Base-by-base conservation (phyloP, 2,329 filamentous ascomycete genomes). In the Teratosphaeria pseudoeucalypti region DNA sequence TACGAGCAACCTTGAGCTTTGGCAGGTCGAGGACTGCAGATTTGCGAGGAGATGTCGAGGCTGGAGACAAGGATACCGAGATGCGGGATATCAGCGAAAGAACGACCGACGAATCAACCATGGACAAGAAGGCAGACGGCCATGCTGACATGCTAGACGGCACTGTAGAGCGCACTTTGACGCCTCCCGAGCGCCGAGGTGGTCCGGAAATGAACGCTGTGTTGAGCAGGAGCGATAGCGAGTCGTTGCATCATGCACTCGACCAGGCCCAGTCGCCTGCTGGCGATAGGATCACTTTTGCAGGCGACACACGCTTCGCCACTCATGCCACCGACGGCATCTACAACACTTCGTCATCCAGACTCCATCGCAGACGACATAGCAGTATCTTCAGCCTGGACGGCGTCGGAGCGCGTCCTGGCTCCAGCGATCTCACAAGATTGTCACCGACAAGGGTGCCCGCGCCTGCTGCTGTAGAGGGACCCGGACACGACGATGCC, bases 31-130 rank as follows among this genome's bases (percentile, higher is more conserved):
- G 34, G 3, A 54, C 55, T 11, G 54, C 11, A 12, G 54, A 37
- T 19, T 26, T n/a, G 43, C 43, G n/a, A 5, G 10, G 54, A 32
- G 27, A 34, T 29, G 54, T 12, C 29, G 54, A 49, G 9, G 26
- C 37, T 7, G 53, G 37, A 14, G 34, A 59, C 19, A 43, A 14
- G 23, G 37, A 54, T 6, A 58, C 23, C n/a, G 54, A 37, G 34
- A 73, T 72, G 23, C 74, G 71, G 34, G 75, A 73, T 19, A 76
- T 79, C 71, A 34, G 47, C 12, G 34, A 19, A 78, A 79, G 79
- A 75, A 49, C 26, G 9, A 57, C 39, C 12, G 54, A 53, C 23
- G 52, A 53, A 23, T 19, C 57, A 10, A 32, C 57, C 5, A 32
- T 54, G 11, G 61, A 61, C n/a, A 37, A 47, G 34, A 52, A 37